These are phyloP conservation scores for Saturnispora halmiae DNA, from an alignment of 805 yeast species.

Conservation along the genomic window DNA sequence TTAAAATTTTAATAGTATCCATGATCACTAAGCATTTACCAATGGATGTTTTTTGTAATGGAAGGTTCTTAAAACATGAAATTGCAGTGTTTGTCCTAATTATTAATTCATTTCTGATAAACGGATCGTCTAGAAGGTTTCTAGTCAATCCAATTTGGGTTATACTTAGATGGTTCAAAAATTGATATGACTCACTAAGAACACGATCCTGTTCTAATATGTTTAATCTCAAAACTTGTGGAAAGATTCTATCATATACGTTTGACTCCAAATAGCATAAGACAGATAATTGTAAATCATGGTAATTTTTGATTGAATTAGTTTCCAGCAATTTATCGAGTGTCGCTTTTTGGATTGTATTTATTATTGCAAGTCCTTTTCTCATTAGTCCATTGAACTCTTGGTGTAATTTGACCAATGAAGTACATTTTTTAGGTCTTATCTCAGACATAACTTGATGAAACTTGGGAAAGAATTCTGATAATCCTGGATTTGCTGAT, in stretches of 20 bases:
- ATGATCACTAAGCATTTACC: slow-evolving; percentile 42
- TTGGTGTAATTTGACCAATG: slow-evolving; percentile 5
- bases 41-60: slow-evolving; percentile 37
- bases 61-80: slow-evolving; percentile 39
- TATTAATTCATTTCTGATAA: slow-evolving; percentile 27
- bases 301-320: slow-evolving; percentile 12
- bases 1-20: slow-evolving; percentile 43
- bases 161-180: slow-evolving; percentile 34
- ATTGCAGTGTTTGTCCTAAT: slow-evolving; percentile 44
- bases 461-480: slow-evolving; percentile 5
- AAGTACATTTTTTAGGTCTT: slow-evolving; percentile 10
- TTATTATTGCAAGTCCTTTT: slow-evolving; percentile 23
- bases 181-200: slow-evolving; percentile 26
- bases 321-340: slow-evolving; percentile 22
- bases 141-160: slow-evolving; percentile 43
- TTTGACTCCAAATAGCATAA: slow-evolving; percentile 66
- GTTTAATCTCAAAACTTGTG: slow-evolving; percentile 24
- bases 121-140: slow-evolving; percentile 8
- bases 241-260: slow-evolving; percentile 62
- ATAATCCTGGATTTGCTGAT: neutral
- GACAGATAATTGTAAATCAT: slow-evolving; percentile 43
- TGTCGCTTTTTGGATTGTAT: slow-evolving; percentile 7
- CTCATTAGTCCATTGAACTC: slow-evolving; percentile 9
- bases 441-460: slow-evolving; percentile 4
- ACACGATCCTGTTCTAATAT: slow-evolving; percentile 12